Conservation (phyloP, 768 basidiomycete species). For the Leccinum rimulosum region DNA sequence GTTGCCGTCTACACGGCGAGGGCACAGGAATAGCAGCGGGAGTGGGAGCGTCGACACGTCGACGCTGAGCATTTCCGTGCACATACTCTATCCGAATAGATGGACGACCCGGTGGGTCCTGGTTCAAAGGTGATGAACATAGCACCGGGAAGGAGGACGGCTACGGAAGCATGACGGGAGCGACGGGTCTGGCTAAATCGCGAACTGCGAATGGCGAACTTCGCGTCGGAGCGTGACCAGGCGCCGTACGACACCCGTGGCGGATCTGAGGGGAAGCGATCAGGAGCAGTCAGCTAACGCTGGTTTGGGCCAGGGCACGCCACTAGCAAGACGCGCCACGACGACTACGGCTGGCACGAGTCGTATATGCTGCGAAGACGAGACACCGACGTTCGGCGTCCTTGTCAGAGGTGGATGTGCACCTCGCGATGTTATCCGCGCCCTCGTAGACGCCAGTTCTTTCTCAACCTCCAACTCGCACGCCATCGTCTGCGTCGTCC, state of each 20-base stretch:
- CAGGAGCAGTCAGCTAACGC: too few species aligned
- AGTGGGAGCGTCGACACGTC: too few species aligned
- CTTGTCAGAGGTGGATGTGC: constrained; percentile 1
- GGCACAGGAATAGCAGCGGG: too few species aligned
- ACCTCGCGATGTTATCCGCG: not conserved
- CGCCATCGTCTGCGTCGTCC: not conserved
- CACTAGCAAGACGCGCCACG: not conserved
- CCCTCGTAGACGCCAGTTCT: not conserved
- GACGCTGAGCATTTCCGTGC: too few species aligned
- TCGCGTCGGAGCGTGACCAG: constrained; percentile 4
- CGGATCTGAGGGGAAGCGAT: too few species aligned
- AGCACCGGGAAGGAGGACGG: not conserved
- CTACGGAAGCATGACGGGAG: too few species aligned
- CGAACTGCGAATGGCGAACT: too few species aligned
- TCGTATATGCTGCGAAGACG: not conserved
- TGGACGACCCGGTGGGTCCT: constrained; percentile 18
- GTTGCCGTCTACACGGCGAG: too few species aligned
- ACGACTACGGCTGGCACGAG: not conserved
- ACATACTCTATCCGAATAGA: not conserved
- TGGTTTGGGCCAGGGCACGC: too few species aligned
- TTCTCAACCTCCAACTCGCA: not conserved
- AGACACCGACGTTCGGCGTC: constrained; percentile 17
- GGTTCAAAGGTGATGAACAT: not conserved
- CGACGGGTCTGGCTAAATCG: not conserved
- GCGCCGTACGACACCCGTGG: constrained; percentile 13